Evolutionary conservation across 192 early-diverging fungal genomes (phyloP), one percentile per base, ranked within the genome.

Genomic region (Entrophospora sp.): DNA sequence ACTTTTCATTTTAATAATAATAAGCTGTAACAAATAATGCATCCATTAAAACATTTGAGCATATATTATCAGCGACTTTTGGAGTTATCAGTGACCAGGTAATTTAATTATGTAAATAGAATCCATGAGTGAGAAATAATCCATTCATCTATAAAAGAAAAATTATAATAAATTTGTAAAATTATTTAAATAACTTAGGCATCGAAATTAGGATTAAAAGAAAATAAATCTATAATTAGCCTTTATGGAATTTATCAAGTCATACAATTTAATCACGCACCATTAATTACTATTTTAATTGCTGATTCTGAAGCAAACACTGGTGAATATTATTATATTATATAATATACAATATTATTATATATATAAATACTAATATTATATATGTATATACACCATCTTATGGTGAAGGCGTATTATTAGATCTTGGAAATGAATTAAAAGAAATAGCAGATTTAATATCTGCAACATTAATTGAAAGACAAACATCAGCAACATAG

Each of bases 41-140:
- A 24, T 69, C 75, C 13, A 72, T 58, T 10, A 73, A 69, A 9
- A 66, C 79, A 36, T 68, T 74, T 55, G 81, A 86, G 28, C 80
- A 81, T 5, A 61, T 75, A 24, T 68, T 87, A 61, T 75, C 81
- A 40, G 81, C 81, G 25, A 85, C 80, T 7, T 87, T 85, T 70
- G 71, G 81, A 13, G 66, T 83, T 20, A 77, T 81, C 20, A 84
- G 78, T 60, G 79, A 85, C 31, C 85, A 87, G 75, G 84, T 78
- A 79, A 61, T 40, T 35, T 42, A 25, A 2, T 34, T 13, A 62
- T 62, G 18, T 37, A 28, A 25, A 31, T 42, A n/a, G n/a, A n/a
- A n/a, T n/a, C n/a, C n/a, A n/a, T n/a, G n/a, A n/a, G n/a, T n/a
- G n/a, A n/a, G n/a, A n/a, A n/a, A n/a, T n/a, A n/a, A n/a, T n/a